Conservation (phyloP, 345 rosid genomes). For the Pugionium dolabratum region DNA sequence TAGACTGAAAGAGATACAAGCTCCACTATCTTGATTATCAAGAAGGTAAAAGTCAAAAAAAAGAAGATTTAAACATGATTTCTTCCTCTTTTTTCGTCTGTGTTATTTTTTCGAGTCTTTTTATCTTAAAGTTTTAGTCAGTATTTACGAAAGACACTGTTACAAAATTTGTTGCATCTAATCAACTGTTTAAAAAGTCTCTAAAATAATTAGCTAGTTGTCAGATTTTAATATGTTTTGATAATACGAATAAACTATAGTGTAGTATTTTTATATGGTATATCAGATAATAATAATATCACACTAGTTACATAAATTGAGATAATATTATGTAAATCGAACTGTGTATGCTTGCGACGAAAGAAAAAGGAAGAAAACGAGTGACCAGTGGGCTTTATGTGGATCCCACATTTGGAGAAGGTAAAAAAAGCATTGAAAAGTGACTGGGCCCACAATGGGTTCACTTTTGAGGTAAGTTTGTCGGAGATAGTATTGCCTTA, state of each 20-base stretch:
- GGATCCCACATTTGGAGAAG: constrained; percentile 39
- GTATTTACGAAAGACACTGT: no score
- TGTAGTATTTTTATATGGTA: no score
- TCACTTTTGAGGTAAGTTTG: constrained; percentile 45
- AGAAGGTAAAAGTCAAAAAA: constrained; percentile 16
- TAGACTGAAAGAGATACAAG: constrained; percentile 18
- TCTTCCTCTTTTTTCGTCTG: background rate
- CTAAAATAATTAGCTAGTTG: no score
- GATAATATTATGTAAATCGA: no score
- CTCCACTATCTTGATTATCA: constrained; percentile 29
- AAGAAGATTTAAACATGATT: no score
- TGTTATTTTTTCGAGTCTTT: constrained; percentile 5
- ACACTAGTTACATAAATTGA: no score
- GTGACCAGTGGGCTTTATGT: constrained; percentile 29
- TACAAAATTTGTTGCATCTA: no score
- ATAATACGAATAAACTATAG: no score
- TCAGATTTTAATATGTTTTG: no score
- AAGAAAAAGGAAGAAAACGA: background rate
- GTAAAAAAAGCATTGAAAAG: constrained; percentile 29
- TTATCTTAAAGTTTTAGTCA: background rate
- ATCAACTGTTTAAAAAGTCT: no score
- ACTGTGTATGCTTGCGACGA: no score
- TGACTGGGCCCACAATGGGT: constrained; percentile 30
- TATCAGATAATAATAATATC: no score
- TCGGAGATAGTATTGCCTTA: constrained; percentile 40